These are phyloP conservation scores for Platismatia glauca DNA, from an alignment of 495 filamentous ascomycete genomes.

Conservation along the genomic window DNA sequence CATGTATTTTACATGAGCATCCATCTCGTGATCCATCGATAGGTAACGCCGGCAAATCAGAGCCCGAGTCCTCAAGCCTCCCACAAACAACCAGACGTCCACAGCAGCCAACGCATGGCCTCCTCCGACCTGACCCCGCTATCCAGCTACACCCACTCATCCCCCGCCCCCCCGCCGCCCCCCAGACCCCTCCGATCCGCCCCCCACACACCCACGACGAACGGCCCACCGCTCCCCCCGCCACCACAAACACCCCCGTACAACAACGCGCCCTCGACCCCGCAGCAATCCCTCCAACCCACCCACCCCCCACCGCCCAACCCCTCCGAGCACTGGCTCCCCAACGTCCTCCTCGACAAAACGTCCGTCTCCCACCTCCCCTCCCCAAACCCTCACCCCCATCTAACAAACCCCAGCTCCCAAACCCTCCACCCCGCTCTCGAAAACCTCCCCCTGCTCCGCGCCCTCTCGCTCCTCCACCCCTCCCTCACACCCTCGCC, in stretches of 20 bases:
- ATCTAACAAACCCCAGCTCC: background rate
- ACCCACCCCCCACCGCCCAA: constrained; percentile 17
- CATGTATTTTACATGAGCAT: too few species aligned
- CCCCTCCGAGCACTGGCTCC: constrained; percentile 47
- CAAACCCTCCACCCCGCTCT: constrained; percentile 47
- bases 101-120: background rate
- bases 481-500: constrained; percentile 46
- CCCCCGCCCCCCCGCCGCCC: constrained; percentile 11
- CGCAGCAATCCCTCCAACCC: background rate
- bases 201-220: constrained; percentile 6
- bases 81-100: too few species aligned
- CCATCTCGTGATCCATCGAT: constrained; percentile 11
- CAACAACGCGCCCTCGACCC: background rate
- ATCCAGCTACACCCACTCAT: constrained; percentile 1
- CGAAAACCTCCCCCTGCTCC: constrained; percentile 55
- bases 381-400: constrained; percentile 39
- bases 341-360: constrained; percentile 61
- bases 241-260: constrained; percentile 7
- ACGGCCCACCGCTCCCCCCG: constrained; percentile 10
- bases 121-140: constrained; percentile 5
- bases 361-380: constrained; percentile 53
- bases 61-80: too few species aligned
- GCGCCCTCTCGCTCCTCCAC: constrained; percentile 52
- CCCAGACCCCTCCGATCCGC: constrained; percentile 22
- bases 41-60: too few species aligned